Conservation (phyloP, 2,329 filamentous ascomycete species). For the Colletotrichum lindemuthianum region DNA sequence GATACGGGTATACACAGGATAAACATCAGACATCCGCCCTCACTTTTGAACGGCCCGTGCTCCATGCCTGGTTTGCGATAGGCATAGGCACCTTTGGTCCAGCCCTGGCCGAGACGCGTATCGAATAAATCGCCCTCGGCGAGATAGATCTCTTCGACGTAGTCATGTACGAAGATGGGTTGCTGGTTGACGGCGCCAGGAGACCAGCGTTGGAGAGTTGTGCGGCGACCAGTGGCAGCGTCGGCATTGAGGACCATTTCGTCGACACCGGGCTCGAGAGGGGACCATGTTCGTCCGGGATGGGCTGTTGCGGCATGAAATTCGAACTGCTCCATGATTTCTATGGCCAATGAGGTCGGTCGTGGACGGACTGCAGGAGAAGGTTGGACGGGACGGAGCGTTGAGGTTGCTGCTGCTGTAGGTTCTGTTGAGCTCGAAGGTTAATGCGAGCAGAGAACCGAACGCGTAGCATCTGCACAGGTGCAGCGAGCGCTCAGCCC, state of each 20-base stretch:
- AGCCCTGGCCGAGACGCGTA: constrained; percentile 42
- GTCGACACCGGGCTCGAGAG: constrained; percentile 46
- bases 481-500: no score
- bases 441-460: no score
- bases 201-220: constrained; percentile 49
- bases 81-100: constrained; percentile 49
- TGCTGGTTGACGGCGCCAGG: constrained; percentile 43
- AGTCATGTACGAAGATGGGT: constrained; percentile 47
- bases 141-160: constrained; percentile 51
- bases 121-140: constrained; percentile 49
- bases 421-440: no score
- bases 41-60: constrained; percentile 49
- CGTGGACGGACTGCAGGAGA: neutral
- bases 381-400: neutral
- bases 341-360: neutral
- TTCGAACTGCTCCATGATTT: constrained; percentile 42
- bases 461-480: no score
- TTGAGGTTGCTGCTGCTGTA: neutral
- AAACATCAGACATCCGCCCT: constrained; percentile 49
- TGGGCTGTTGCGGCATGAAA: constrained; percentile 40
- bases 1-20: constrained; percentile 40
- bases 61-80: constrained; percentile 52
- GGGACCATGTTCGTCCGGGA: constrained; percentile 38
- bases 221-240: constrained; percentile 41
- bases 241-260: constrained; percentile 49